Evolutionary conservation across 257 asterid species (phyloP).

Genomic region (Haberlea rhodopensis): DNA sequence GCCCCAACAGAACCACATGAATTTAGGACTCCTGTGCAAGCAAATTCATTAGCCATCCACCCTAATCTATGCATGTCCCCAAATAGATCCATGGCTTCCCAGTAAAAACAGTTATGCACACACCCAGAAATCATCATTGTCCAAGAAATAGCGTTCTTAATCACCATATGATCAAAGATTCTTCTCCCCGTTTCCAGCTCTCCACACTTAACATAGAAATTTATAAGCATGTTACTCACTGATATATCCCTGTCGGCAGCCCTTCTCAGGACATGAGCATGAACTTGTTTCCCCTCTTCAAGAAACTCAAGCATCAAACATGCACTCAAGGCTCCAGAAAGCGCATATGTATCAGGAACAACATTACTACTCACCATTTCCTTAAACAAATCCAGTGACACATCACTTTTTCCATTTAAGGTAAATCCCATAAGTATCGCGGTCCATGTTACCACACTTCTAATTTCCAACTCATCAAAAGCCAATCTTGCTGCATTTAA

Average conservation of each 20-base stretch:
- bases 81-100: slow-evolving; percentile 36
- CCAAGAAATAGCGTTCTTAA: slow-evolving; percentile 40
- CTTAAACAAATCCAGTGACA: slow-evolving; percentile 35
- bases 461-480: slow-evolving; percentile 37
- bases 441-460: slow-evolving; percentile 44
- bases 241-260: slow-evolving; percentile 31
- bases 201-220: slow-evolving; percentile 46
- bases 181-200: slow-evolving; percentile 26
- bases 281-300: slow-evolving; percentile 45
- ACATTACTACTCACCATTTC: slow-evolving; percentile 32
- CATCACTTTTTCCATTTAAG: slow-evolving; percentile 31
- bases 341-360: slow-evolving; percentile 38
- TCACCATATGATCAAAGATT: slow-evolving; percentile 31
- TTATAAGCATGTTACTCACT: slow-evolving; percentile 32
- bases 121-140: slow-evolving; percentile 41
- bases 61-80: slow-evolving; percentile 33
- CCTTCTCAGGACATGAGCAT: slow-evolving; percentile 36
- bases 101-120: slow-evolving; percentile 36
- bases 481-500: slow-evolving; percentile 30
- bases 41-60: slow-evolving; percentile 37
- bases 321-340: slow-evolving; percentile 38
- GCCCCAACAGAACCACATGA: slow-evolving; percentile 46
- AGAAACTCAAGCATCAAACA: slow-evolving; percentile 37
- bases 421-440: slow-evolving; percentile 36
- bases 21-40: slow-evolving; percentile 46